These are phyloP conservation scores for Fusarium oligoseptatum DNA, from an alignment of 2,329 filamentous ascomycete genomes.

Conservation along the genomic window DNA sequence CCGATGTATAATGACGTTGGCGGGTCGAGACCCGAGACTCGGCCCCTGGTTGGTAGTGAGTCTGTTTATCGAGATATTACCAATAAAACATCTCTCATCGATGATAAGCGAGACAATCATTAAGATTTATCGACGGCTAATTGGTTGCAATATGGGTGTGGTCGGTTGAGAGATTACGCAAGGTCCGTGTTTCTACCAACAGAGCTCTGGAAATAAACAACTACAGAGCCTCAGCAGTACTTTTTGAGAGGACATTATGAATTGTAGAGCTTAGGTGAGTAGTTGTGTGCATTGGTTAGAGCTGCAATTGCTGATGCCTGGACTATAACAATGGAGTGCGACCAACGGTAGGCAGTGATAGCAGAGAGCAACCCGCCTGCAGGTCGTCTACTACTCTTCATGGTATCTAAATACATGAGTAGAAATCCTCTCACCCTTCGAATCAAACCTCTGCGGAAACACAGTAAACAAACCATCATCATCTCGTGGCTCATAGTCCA, in stretches of 20 bases:
- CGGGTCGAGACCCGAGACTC: neutral
- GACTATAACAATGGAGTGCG: no score
- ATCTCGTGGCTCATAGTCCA: constrained; percentile 53
- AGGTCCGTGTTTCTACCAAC: neutral
- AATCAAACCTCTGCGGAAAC: neutral
- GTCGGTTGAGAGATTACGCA: neutral
- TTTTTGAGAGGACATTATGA: no score
- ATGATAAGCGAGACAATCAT: neutral
- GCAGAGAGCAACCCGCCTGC: neutral
- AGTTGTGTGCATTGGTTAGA: no score
- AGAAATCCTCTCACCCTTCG: neutral
- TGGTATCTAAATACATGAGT: neutral
- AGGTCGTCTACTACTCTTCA: neutral
- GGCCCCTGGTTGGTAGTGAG: neutral
- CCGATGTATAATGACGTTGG: neutral
- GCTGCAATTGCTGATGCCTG: no score
- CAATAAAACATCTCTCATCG: neutral
- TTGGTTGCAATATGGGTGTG: neutral
- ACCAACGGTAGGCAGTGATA: no score
- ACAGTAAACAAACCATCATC: constrained; percentile 45
- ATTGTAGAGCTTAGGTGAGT: no score
- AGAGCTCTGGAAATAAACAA: neutral
- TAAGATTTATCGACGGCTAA: neutral
- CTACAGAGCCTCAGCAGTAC: neutral
- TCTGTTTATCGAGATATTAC: neutral